These are phyloP conservation scores for Primulina tabacum DNA, from an alignment of 257 asterid genomes.

Conservation along the genomic window DNA sequence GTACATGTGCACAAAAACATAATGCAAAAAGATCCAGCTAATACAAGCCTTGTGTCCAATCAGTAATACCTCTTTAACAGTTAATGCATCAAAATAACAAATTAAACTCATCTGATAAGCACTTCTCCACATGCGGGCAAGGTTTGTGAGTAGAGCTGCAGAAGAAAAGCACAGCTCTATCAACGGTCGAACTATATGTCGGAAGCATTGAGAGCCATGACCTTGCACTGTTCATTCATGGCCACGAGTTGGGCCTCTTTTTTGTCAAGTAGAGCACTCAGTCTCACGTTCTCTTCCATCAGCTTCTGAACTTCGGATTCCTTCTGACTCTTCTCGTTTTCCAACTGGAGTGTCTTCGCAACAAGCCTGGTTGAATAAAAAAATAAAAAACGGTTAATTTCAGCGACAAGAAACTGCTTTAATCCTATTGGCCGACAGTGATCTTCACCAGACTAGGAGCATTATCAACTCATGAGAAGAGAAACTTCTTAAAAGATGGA, in stretches of 20 bases:
- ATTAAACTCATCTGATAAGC: conserved; percentile 19
- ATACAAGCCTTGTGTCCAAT: conserved; percentile 24
- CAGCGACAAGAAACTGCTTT: neutral
- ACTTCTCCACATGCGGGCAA: neutral
- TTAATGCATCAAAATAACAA: conserved; percentile 26
- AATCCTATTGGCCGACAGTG: conserved; percentile 6
- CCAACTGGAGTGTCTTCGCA: conserved; percentile 74
- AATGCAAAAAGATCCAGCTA: conserved; percentile 20
- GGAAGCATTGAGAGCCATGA: conserved; percentile 78
- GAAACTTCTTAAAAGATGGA: conserved; percentile 8
- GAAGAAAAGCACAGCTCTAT: conserved; percentile 13
- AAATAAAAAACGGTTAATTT: conserved; percentile 26
- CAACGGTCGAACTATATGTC: conserved; percentile 35
- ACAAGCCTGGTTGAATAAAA: conserved; percentile 57
- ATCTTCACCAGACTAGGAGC: neutral
- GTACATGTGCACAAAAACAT: conserved; percentile 19
- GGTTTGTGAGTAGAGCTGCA: conserved; percentile 9
- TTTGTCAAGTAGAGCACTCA: conserved; percentile 74
- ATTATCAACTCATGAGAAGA: neutral
- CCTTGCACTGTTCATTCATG: conserved; percentile 97
- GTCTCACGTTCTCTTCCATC: conserved; percentile 82
- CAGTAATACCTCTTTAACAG: conserved; percentile 22
- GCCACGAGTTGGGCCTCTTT: conserved; percentile 98
- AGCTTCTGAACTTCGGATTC: conserved; percentile 86
- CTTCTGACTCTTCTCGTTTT: conserved; percentile 85